Conservation (phyloP, 139 green algal species). For the Closterium sp. region DNA sequence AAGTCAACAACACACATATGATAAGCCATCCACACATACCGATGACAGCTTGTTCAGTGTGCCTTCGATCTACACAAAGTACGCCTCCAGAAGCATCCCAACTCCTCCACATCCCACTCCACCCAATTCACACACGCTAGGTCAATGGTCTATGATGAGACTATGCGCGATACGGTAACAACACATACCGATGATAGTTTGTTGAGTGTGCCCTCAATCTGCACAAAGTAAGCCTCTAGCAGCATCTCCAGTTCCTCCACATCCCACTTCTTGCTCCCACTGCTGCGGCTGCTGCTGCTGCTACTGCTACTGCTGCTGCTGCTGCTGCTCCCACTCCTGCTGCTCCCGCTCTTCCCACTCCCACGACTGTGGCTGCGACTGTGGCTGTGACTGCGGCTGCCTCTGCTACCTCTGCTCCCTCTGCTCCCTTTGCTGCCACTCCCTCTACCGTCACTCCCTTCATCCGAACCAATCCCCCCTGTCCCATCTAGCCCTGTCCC, state of each 20-base stretch:
- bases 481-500: too few relatives aligned
- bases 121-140: too few relatives aligned
- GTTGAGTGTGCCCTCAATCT: slow-evolving; percentile 42
- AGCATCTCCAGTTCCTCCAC: slow-evolving; percentile 56
- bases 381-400: not conserved
- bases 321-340: not conserved
- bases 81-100: too few relatives aligned
- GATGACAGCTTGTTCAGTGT: too few relatives aligned
- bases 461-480: not conserved
- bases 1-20: too few relatives aligned
- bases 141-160: too few relatives aligned
- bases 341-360: not conserved
- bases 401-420: not conserved
- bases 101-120: too few relatives aligned
- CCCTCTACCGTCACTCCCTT: not conserved
- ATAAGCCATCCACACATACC: too few relatives aligned
- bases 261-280: slow-evolving; percentile 5
- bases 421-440: too few relatives aligned
- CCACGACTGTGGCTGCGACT: not conserved
- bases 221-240: slow-evolving; percentile 49
- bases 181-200: slow-evolving; percentile 36
- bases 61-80: too few relatives aligned
- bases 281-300: not conserved
- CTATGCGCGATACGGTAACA: too few relatives aligned
- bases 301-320: not conserved